A percentile compares a stretch with the other conserved stretches of the same genome.
These are phyloP conservation scores for Tricholoma flavovirens DNA, from an alignment of 768 basidiomycete species.

Conservation along the genomic window DNA sequence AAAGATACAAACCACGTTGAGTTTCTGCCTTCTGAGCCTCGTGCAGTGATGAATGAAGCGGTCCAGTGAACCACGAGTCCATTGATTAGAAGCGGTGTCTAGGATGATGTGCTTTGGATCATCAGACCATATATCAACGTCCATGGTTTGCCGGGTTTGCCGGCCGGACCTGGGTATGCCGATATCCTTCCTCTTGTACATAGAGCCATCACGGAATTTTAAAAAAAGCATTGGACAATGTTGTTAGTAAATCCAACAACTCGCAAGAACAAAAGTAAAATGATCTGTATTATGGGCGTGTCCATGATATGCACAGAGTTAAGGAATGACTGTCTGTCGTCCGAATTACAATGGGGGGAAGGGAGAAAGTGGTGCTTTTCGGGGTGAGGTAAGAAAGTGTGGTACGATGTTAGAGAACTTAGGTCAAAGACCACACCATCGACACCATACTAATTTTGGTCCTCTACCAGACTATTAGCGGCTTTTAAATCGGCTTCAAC, in stretches of 20 bases:
- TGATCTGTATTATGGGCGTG: background rate
- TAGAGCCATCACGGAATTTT: background rate
- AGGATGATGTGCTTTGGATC: too few species aligned
- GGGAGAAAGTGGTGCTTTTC: background rate
- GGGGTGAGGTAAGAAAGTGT: background rate
- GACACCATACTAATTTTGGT: constrained; percentile 59
- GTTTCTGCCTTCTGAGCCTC: too few species aligned
- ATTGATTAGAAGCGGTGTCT: too few species aligned
- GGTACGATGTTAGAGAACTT: background rate
- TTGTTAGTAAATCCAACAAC: background rate
- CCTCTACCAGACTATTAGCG: constrained; percentile 68
- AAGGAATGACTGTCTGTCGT: background rate
- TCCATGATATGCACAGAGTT: background rate
- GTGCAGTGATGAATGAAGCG: too few species aligned
- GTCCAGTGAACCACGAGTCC: too few species aligned
- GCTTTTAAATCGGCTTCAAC: constrained; percentile 76
- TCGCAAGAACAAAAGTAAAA: background rate
- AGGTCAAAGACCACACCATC: background rate
- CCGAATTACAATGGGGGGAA: background rate
- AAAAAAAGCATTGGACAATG: background rate
- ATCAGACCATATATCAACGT: too few species aligned
- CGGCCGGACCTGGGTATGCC: too few species aligned
- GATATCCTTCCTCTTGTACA: too few species aligned
- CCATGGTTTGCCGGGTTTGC: too few species aligned
- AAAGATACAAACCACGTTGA: too few species aligned